These are phyloP conservation scores for Crassisporium funariophilum DNA, from an alignment of 768 basidiomycete species.

Conservation along the genomic window DNA sequence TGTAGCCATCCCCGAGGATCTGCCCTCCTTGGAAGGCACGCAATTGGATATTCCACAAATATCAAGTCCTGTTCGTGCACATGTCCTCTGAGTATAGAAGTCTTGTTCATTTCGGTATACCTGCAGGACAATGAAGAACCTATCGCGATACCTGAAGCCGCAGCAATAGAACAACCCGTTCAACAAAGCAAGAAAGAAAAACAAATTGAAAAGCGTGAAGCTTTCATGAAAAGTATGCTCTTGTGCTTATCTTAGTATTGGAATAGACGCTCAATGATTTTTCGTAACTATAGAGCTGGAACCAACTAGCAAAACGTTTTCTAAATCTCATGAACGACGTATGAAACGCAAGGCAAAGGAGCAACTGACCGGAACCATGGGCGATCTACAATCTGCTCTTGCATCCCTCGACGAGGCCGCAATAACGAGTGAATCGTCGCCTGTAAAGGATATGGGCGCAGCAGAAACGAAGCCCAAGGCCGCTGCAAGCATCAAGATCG, in stretches of 20 bases:
- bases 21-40: slow-evolving; percentile 33
- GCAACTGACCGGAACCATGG: slow-evolving; percentile 52
- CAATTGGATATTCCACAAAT: too few relatives aligned
- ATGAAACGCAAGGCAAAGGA: slow-evolving; percentile 71
- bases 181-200: slow-evolving; percentile 65
- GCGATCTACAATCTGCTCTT: slow-evolving; percentile 56
- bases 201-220: slow-evolving; percentile 62
- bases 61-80: too few relatives aligned
- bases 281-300: slow-evolving; percentile 40
- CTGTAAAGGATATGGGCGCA: too few relatives aligned
- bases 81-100: too few relatives aligned
- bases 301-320: slow-evolving; percentile 54
- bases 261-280: not conserved
- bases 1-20: slow-evolving; percentile 13
- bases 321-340: slow-evolving; percentile 72
- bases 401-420: slow-evolving; percentile 51
- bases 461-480: slow-evolving; percentile 22
- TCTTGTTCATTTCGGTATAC: too few relatives aligned
- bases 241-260: too few relatives aligned
- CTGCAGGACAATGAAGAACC: not conserved
- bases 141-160: not conserved
- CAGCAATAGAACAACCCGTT: not conserved
- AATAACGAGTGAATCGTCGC: too few relatives aligned
- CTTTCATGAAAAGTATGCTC: slow-evolving; percentile 67
- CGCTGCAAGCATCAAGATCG: slow-evolving; percentile 52